Base-by-base conservation (phyloP, 1,284 basidiomycete genomes). In the Porodaedalea pini region DNA sequence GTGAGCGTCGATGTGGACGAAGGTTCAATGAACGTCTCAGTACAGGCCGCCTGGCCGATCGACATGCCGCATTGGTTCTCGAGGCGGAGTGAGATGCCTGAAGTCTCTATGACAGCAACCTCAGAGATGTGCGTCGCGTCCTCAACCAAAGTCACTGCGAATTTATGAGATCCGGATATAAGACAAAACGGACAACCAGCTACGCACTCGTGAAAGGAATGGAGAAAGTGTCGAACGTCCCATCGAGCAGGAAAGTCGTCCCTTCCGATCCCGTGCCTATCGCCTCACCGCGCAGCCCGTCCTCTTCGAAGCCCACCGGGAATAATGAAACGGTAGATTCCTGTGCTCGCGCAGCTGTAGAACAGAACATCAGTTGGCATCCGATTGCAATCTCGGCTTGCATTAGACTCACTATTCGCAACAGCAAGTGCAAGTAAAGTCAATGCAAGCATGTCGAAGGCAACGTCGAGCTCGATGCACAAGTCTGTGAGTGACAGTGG, bases 181-280 rank as follows among this genome's bases (percentile, higher is more conserved):
- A n/a, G n/a, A n/a, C n/a, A n/a, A n/a, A n/a, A n/a, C n/a, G n/a
- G n/a, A n/a, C n/a, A n/a, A n/a, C n/a, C n/a, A n/a, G n/a, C n/a
- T n/a, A 40, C 50, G 36, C 19, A 52, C 50, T 40, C 6, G 50
- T 52, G 34, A 52, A 40, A 15, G 36, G 50, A 15, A 52, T 37
- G 3, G 34, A 19, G 3, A 40, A 19, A 4, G 36, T 40, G 2
- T n/a, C 17, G 36, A 52, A 29, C 8, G 31, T 47, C 17, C 40
- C 52, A 6, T 13, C 21, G 4, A 54, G 39, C 41, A 31, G 40
- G n/a, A 36, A 54, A 15, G 52, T 54, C 41, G 52, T 54, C 13
- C 52, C 52, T n/a, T 54, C 52, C 32, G 43, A 31, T 39, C 52
- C 52, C 13, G 52, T 54, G 19, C 52, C 52, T 17, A 23, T 15